Conservation (phyloP, 345 rosid species). For the Sonneratia alba region DNA sequence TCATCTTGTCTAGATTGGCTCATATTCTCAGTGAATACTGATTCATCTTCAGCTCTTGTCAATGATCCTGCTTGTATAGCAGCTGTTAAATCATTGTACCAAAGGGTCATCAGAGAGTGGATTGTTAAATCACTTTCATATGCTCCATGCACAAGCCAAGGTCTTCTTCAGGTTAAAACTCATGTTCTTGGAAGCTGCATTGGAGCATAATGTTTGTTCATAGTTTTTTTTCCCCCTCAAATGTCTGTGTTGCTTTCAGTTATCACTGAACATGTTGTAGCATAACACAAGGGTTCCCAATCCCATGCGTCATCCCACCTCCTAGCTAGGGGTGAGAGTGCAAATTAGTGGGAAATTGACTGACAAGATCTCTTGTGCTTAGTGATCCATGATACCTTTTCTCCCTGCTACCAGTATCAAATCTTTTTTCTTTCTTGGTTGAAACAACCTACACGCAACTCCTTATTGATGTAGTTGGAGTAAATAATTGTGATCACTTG, state of each 20-base stretch:
- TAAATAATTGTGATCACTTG: background rate
- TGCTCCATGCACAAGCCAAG: constrained; percentile 99
- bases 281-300: background rate
- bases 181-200: background rate
- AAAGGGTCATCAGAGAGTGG: constrained; percentile 85
- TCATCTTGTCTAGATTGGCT: constrained; percentile 85
- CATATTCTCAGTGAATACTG: constrained; percentile 69
- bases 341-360: background rate
- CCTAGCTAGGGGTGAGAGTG: background rate
- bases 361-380: background rate
- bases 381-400: background rate
- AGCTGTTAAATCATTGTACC: constrained; percentile 78
- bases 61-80: constrained; percentile 85
- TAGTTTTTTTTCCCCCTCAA: background rate
- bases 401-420: background rate
- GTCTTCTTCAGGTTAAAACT: constrained; percentile 80
- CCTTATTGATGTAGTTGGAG: background rate
- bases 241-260: background rate
- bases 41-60: constrained; percentile 52
- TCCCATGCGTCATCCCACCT: background rate
- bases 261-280: background rate
- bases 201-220: background rate
- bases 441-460: background rate
- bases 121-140: constrained; percentile 74
- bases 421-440: background rate